Evolutionary conservation across 2,329 filamentous ascomycete species (phyloP).

Genomic region (Xylaria sp.): DNA sequence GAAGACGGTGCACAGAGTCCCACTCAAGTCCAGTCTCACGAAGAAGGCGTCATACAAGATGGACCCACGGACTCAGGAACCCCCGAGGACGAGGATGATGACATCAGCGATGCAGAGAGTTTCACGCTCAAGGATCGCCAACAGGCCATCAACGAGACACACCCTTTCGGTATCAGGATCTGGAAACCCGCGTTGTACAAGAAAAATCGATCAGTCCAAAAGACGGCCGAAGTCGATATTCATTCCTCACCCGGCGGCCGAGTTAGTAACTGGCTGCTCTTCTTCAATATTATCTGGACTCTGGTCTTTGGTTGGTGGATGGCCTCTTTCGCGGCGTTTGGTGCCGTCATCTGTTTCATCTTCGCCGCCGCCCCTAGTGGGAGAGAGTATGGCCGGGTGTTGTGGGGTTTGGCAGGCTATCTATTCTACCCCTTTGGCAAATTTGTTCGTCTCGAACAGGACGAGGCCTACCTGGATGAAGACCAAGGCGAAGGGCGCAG

Average conservation of each 20-base stretch:
- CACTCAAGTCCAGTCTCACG: conserved; percentile 43
- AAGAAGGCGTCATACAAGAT: conserved; percentile 41
- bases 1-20: conserved; percentile 42
- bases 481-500: conserved; percentile 95
- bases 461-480: conserved; percentile 92
- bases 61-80: conserved; percentile 32
- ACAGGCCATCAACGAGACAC: conserved; percentile 97
- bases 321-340: conserved; percentile 73
- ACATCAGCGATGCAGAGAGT: conserved; percentile 90
- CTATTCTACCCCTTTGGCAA: conserved; percentile 97
- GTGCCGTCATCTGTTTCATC: conserved; percentile 77
- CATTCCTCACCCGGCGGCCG: conserved; percentile 90
- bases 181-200: conserved; percentile 99
- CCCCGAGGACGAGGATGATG: conserved; percentile 62
- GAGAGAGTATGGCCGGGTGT: conserved; percentile 81
- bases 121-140: conserved; percentile 97
- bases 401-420: conserved; percentile 85
- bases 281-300: conserved; percentile 93
- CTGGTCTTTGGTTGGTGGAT: conserved; percentile 97
- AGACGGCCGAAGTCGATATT: conserved; percentile 94
- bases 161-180: conserved; percentile 97
- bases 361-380: conserved; percentile 82
- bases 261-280: conserved; percentile 81
- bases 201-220: conserved; percentile 94
- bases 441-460: conserved; percentile 90